Conservation (phyloP, 306 rosid species). For the Trichosanthes truncata region DNA sequence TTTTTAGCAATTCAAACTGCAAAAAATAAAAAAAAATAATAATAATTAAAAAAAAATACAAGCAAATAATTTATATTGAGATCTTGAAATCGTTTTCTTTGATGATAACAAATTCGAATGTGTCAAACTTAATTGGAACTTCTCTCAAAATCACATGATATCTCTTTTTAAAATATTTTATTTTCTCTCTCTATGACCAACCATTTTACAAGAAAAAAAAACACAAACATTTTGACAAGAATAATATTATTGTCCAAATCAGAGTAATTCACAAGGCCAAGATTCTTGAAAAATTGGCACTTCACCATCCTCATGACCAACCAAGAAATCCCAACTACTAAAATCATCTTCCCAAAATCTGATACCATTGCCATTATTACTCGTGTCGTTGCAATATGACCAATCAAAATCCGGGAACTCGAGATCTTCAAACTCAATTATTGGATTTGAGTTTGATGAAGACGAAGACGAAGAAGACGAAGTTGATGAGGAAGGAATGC, state of each 20-base stretch:
- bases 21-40: no score
- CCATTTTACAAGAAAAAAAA: neutral
- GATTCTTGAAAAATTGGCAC: slow-evolving; percentile 9
- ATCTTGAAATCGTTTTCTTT: neutral
- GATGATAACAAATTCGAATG: neutral
- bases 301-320: neutral
- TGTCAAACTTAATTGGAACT: neutral
- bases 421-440: slow-evolving; percentile 21
- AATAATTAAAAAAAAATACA: neutral
- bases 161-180: neutral
- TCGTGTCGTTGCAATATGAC: slow-evolving; percentile 7
- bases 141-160: neutral
- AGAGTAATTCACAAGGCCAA: neutral
- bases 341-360: slow-evolving; percentile 59
- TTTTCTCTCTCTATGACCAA: neutral
- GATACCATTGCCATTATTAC: slow-evolving; percentile 4
- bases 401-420: slow-evolving; percentile 53
- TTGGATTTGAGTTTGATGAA: neutral
- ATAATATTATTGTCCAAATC: neutral
- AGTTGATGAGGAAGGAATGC: slow-evolving; percentile 27
- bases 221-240: neutral
- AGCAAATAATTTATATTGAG: neutral
- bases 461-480: slow-evolving; percentile 2
- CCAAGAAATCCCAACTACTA: slow-evolving; percentile 36
- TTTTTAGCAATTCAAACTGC: neutral